Evolutionary conservation across 306 rosid genomes (phyloP), one percentile per base, ranked within the genome.

Genomic region (Rosa rugosa): DNA sequence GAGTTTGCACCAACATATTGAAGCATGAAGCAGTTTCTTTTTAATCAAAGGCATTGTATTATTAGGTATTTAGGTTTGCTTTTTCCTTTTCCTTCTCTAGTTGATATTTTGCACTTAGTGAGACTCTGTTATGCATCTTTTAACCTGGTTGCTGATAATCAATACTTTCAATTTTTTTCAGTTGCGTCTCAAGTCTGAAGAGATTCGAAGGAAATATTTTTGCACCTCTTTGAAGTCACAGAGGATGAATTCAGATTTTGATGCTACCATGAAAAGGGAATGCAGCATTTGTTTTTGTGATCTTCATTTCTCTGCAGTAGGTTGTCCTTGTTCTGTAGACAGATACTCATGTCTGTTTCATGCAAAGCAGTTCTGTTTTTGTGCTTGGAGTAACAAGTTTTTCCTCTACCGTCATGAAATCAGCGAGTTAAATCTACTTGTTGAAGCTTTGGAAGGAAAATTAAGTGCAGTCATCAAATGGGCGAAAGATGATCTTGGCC

Each of bases 371-470:
- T 82, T 93, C 23, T 95, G 99, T 86, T 78, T 88, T 82, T 95
- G 98, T 81, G 38, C 84, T 85, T 92, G 98, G 98, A 65, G 76
- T 63, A 70, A 86, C 47, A 91, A 82, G 80, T 72, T 62, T 76
- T 73, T 90, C 79, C 84, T 89, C 50, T 84, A 78, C 81, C 93
- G 92, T n/a, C 85, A 93, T 38, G 79, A 86, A 66, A 90, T 91
- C 80, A 73, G 79, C 40, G 90, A 88, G 59, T 85, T 95, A 81
- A 79, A 91, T 80, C 76, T 84, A 80, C 97, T 95, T 73, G 70
- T 81, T 70, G 92, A 90, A 79, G 99, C 99, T 71, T 79, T 93
- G 89, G 91, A 89, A 78, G 98, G 96, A 72, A 90, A 88, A 81
- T 69, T 88, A 76, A 86, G 83, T 59, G 85, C 93, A 67, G 84